Evolutionary conservation across 257 asterid species (phyloP).

Genomic region (Perilla frutescens): DNA sequence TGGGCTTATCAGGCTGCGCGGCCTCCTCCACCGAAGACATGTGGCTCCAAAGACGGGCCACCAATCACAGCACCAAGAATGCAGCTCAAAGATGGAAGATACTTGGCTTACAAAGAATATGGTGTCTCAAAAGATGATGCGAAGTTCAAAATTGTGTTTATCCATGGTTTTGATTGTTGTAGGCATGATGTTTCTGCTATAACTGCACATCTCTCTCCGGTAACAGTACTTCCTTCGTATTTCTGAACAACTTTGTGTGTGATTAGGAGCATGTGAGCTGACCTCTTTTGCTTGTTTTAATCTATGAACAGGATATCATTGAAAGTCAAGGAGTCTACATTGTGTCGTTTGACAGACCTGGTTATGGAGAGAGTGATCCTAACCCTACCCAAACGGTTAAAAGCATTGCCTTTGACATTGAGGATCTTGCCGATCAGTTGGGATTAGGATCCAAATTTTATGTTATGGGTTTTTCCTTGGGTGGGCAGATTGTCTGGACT

Average conservation of each 20-base stretch:
- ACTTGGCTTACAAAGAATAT: conserved; percentile 73
- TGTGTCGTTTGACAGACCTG: conserved; percentile 84
- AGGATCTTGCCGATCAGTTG: conserved; percentile 82
- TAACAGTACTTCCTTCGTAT: conserved; percentile 23
- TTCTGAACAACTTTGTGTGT: conserved; percentile 28
- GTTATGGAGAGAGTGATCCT: conserved; percentile 94
- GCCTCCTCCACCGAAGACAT: conserved; percentile 64
- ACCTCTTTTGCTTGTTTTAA: not conserved
- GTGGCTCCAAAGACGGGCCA: conserved; percentile 72
- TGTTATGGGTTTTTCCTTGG: conserved; percentile 73
- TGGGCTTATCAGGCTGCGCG: conserved; percentile 67
- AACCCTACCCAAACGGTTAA: conserved; percentile 54
- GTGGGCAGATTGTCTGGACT: conserved; percentile 82
- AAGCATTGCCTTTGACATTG: conserved; percentile 68
- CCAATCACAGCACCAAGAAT: conserved; percentile 71
- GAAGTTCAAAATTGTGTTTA: conserved; percentile 54
- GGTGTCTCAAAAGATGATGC: conserved; percentile 73
- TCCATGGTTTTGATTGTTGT: conserved; percentile 66
- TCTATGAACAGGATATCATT: conserved; percentile 52
- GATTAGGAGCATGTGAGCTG: not conserved
- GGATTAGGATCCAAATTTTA: conserved; percentile 80
- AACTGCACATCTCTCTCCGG: conserved; percentile 56
- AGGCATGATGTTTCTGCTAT: conserved; percentile 53
- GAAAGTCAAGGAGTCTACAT: conserved; percentile 64
- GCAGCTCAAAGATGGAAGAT: conserved; percentile 78